Percentiles rank a stretch among this genome's conserved stretches.
Conservation (phyloP, 192 early-diverging fungal genomes). For the Bifiguratus adelaidae region DNA sequence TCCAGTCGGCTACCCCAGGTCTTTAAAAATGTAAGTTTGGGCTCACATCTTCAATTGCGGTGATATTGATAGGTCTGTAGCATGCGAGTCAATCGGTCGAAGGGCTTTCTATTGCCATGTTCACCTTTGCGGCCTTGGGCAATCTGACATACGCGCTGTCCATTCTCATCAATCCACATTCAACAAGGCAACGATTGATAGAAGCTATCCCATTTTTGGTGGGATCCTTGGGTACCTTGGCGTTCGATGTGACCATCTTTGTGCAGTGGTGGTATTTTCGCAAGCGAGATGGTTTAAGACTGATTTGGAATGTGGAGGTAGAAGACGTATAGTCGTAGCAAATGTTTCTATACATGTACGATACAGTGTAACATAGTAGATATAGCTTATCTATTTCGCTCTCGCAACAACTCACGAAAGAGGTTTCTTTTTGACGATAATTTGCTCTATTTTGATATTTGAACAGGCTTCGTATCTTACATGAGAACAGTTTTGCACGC, state of each 20-base stretch:
- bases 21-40: constrained; percentile 42
- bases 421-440: too few species aligned
- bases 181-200: constrained; percentile 10
- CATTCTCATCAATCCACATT: constrained; percentile 30
- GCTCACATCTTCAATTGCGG: background rate
- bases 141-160: constrained; percentile 52
- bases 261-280: constrained; percentile 29
- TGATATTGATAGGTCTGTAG: background rate
- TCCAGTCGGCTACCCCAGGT: constrained; percentile 68
- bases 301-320: too few species aligned
- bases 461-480: too few species aligned
- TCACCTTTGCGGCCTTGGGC: constrained; percentile 59
- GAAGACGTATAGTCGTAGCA: too few species aligned
- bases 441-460: too few species aligned
- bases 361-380: too few species aligned
- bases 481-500: too few species aligned
- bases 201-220: constrained; percentile 45
- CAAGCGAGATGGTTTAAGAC: too few species aligned
- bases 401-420: too few species aligned
- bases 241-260: constrained; percentile 64
- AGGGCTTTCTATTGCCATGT: constrained; percentile 65
- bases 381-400: too few species aligned
- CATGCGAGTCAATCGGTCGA: constrained; percentile 39
- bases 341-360: too few species aligned
- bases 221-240: constrained; percentile 56